Conservation (phyloP, 495 filamentous ascomycete genomes). For the Paragyromitra xinjiangensis region DNA sequence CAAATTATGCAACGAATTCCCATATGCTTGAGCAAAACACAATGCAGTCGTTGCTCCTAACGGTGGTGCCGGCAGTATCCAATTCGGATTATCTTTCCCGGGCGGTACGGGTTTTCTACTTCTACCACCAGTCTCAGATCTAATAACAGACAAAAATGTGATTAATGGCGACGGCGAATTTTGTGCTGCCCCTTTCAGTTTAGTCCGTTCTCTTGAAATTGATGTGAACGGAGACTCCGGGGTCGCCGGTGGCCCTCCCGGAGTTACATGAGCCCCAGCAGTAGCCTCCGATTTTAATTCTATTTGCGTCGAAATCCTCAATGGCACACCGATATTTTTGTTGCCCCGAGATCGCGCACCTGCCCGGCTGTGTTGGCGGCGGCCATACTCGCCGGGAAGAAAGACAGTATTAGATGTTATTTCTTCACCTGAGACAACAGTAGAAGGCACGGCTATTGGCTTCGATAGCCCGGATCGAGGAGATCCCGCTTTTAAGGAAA, state of each 20-base stretch:
- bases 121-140: background rate
- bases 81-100: constrained; percentile 7
- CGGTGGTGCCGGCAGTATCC: constrained; percentile 22
- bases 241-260: constrained; percentile 41
- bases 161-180: constrained; percentile 30
- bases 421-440: background rate
- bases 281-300: constrained; percentile 4
- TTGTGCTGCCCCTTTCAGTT: constrained; percentile 21
- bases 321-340: constrained; percentile 20
- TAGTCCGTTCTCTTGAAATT: constrained; percentile 27
- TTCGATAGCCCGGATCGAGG: background rate
- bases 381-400: constrained; percentile 37
- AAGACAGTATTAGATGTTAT: constrained; percentile 29
- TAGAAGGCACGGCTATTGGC: background rate
- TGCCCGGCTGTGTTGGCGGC: constrained; percentile 37
- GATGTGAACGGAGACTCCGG: constrained; percentile 39
- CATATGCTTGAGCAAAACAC: constrained; percentile 31
- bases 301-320: constrained; percentile 35
- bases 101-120: constrained; percentile 21
- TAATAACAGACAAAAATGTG: constrained; percentile 25
- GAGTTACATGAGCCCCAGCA: constrained; percentile 23
- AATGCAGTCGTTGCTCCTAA: constrained; percentile 6
- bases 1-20: background rate
- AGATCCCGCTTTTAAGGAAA: background rate
- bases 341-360: constrained; percentile 28